Base-by-base conservation (phyloP, 352 stramenopile genomes). In the Phytophthora crassamura region DNA sequence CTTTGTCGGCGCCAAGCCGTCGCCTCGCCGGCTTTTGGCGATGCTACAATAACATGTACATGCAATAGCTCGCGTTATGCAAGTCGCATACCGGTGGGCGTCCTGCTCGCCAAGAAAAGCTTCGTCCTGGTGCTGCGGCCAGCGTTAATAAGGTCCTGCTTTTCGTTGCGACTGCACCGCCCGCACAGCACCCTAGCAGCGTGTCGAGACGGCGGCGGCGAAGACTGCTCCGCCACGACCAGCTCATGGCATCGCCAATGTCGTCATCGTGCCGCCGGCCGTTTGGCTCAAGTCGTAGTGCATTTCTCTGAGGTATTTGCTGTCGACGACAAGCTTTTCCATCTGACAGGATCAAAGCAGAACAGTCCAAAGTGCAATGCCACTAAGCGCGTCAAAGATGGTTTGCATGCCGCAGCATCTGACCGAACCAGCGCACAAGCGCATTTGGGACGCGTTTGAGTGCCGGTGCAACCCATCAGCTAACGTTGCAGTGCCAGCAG, bases 141-240 rank as follows among this genome's bases (percentile, higher is more conserved):
- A 20, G 25, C 43, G 28, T 42, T 34, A 55, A 43, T 43, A 32
- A 30, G 7, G 10, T 20, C 11, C 8, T 55, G 47, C 33, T 46
- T 57, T 57, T 57, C 34, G 36, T 57, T 57, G 49, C 33, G 20
- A 57, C 49, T n/a, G 41, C 4, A 30, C 18, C 20, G 7, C 11
- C n/a, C 41, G 11, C 4, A 33, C 42, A 8, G 7, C 22, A 34
- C 33, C 12, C 10, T 9, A 9, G 25, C 25, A 30, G 25, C 22
- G 18, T 32, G 42, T 35, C 22, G 42, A 30, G 22, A 14, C 14
- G 5, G 42, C 10, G 22, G 20, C 22, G 4, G 25, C 25, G 25
- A 8, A 16, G 42, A 20, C 11, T 18, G 20, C 42, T 35, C 42
- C 42, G 8, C 42, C 20, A 30, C 25, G 25, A 30, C 25, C 25